phyloP scores from a whole-genome alignment of 2,329 filamentous ascomycete genomes.

The Mycosphaerella arachidis region DNA sequence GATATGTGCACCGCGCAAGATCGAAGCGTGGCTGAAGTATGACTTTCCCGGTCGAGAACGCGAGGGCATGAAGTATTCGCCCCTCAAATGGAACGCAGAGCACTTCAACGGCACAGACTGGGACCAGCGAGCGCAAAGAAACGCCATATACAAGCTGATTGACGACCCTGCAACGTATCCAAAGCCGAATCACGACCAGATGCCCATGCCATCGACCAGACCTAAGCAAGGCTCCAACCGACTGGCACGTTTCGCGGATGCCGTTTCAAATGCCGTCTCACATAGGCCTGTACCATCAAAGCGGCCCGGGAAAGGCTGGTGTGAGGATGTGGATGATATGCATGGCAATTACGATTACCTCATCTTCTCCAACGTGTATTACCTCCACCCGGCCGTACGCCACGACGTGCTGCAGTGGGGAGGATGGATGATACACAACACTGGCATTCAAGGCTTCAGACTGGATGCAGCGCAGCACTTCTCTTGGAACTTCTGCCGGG shows the following conservation, averaged over 20 bases:
- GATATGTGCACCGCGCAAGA: conserved; percentile 54
- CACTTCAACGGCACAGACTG: conserved; percentile 68
- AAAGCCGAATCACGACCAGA: conserved; percentile 22
- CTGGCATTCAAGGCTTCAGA: conserved; percentile 62
- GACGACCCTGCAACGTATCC: conserved; percentile 36
- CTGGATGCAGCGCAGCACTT: conserved; percentile 72
- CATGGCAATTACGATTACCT: conserved; percentile 65
- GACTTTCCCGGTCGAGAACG: conserved; percentile 55
- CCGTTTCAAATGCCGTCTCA: conserved; percentile 10
- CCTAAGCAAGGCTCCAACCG: conserved; percentile 19
- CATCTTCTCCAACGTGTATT: conserved; percentile 69
- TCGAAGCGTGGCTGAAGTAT: conserved; percentile 65
- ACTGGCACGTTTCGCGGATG: conserved; percentile 22
- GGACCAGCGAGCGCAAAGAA: conserved; percentile 53
- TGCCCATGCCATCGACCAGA: conserved; percentile 9
- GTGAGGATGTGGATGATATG: conserved; percentile 56
- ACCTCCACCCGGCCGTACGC: conserved; percentile 58
- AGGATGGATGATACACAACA: conserved; percentile 58
- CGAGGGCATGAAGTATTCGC: conserved; percentile 52
- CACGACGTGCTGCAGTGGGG: conserved; percentile 64
- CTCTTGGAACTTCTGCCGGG: conserved; percentile 59
- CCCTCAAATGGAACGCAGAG: conserved; percentile 60
- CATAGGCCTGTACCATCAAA: conserved; percentile 4
- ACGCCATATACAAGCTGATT: conserved; percentile 62
- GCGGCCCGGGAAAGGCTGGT: conserved; percentile 57